Evolutionary conservation across 2,329 filamentous ascomycete species (phyloP).

Genomic region (Teratosphaeria viscida): DNA sequence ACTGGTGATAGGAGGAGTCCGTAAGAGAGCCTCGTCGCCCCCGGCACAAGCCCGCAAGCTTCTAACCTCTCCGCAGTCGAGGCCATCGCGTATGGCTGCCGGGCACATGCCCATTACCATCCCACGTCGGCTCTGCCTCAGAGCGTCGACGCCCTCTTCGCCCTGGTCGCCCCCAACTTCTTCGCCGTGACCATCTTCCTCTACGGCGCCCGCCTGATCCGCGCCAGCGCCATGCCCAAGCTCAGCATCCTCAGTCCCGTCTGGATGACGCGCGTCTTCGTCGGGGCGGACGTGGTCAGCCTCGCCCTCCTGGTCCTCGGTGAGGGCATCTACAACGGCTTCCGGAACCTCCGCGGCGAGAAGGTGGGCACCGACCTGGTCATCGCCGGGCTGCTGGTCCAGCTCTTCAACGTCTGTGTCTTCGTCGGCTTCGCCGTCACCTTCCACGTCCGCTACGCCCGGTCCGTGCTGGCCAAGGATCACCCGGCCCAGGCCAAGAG

Average conservation of each 20-base stretch:
- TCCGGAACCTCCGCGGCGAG: not conserved
- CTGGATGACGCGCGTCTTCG: not conserved
- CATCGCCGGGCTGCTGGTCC: not conserved
- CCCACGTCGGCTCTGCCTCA: not conserved
- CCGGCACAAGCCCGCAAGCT: not conserved
- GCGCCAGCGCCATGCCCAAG: not conserved
- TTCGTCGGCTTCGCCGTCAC: not conserved
- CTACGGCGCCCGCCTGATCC: not conserved
- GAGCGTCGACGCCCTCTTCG: not conserved
- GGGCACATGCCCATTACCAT: not conserved
- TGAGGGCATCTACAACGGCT: not conserved
- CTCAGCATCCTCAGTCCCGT: not conserved
- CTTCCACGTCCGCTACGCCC: not conserved
- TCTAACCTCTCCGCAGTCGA: not conserved
- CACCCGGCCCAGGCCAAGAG: not conserved
- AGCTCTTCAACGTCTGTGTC: not conserved
- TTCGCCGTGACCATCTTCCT: not conserved
- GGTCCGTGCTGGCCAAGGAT: not conserved
- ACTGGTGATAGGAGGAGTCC: not conserved
- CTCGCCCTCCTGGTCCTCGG: not conserved
- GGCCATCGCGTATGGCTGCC: not conserved
- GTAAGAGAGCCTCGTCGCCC: not conserved
- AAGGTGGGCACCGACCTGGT: not conserved
- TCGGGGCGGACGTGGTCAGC: not conserved
- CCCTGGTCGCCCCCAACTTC: not conserved